Evolutionary conservation across 2,329 filamentous ascomycete species (phyloP).

Genomic region (Apiospora marii): DNA sequence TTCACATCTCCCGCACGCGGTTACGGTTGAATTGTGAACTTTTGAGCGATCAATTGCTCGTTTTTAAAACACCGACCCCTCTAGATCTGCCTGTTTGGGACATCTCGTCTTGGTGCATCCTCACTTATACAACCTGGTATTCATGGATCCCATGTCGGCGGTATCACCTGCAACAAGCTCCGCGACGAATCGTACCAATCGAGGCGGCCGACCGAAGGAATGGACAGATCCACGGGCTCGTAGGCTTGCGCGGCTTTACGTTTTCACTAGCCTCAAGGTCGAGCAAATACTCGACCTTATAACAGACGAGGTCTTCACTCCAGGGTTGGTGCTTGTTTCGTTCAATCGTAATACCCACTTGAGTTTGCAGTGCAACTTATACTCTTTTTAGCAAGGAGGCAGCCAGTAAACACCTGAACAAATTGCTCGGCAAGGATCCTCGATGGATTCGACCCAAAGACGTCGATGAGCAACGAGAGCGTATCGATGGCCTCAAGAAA

Average conservation of each 20-base stretch:
- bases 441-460: constrained; percentile 63
- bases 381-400: constrained; percentile 57
- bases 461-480: constrained; percentile 59
- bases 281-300: constrained; percentile 58
- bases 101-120: background rate
- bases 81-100: background rate
- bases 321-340: constrained; percentile 49
- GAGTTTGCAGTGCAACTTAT: constrained; percentile 28
- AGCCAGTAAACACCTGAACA: constrained; percentile 64
- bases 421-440: constrained; percentile 65
- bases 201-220: constrained; percentile 60
- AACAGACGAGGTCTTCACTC: constrained; percentile 53
- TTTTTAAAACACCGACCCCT: background rate
- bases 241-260: constrained; percentile 62
- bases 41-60: background rate
- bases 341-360: constrained; percentile 5
- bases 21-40: background rate
- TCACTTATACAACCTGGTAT: background rate
- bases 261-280: constrained; percentile 62
- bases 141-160: background rate
- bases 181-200: constrained; percentile 37
- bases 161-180: constrained; percentile 20
- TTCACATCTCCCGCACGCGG: background rate
- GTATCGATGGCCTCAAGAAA: constrained; percentile 50
- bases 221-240: constrained; percentile 62